A percentile compares a stretch with the other conserved stretches of the same genome.
Conservation (phyloP, 495 filamentous ascomycete genomes). For the Aspergillus conjunctus region DNA sequence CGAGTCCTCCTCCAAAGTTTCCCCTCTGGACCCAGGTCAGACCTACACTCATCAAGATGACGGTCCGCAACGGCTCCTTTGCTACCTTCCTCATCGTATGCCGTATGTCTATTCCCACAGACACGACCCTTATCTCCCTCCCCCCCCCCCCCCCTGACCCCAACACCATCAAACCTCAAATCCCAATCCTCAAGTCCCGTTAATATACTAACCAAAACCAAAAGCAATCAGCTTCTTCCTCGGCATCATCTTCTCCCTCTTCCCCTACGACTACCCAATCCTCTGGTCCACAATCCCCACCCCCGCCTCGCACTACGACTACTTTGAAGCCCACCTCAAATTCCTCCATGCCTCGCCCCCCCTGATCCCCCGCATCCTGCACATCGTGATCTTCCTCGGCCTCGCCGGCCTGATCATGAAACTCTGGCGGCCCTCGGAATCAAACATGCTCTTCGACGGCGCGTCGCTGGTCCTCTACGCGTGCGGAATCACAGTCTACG, state of each 20-base stretch:
- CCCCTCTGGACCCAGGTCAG: neutral
- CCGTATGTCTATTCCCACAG: slow-evolving; percentile 57
- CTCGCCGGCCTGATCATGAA: slow-evolving; percentile 89
- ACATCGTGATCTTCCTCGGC: slow-evolving; percentile 87
- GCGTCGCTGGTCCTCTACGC: slow-evolving; percentile 88
- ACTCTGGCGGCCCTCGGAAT: slow-evolving; percentile 86
- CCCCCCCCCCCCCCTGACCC: slow-evolving; percentile 4
- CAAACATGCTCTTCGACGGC: slow-evolving; percentile 96
- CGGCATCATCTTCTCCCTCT: slow-evolving; percentile 94
- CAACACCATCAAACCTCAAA: too few relatives aligned
- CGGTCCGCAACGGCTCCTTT: slow-evolving; percentile 59
- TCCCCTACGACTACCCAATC: slow-evolving; percentile 97
- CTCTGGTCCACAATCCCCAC: slow-evolving; percentile 79
- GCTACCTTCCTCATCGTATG: slow-evolving; percentile 96
- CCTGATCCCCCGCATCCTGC: slow-evolving; percentile 86
- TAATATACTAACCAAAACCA: neutral
- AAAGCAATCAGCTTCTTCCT: slow-evolving; percentile 90
- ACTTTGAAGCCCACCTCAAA: slow-evolving; percentile 82
- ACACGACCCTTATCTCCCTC: slow-evolving; percentile 12
- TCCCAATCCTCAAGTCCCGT: too few relatives aligned
- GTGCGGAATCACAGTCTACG: slow-evolving; percentile 86
- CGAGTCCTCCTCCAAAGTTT: neutral
- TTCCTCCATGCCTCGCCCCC: slow-evolving; percentile 86
- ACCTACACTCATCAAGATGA: slow-evolving; percentile 30
- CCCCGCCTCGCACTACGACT: slow-evolving; percentile 66